Percentiles rank a stretch among this genome's conserved stretches.
Evolutionary conservation across 2,329 filamentous ascomycete genomes (phyloP).

Genomic region (Emergomyces pasteurianus): DNA sequence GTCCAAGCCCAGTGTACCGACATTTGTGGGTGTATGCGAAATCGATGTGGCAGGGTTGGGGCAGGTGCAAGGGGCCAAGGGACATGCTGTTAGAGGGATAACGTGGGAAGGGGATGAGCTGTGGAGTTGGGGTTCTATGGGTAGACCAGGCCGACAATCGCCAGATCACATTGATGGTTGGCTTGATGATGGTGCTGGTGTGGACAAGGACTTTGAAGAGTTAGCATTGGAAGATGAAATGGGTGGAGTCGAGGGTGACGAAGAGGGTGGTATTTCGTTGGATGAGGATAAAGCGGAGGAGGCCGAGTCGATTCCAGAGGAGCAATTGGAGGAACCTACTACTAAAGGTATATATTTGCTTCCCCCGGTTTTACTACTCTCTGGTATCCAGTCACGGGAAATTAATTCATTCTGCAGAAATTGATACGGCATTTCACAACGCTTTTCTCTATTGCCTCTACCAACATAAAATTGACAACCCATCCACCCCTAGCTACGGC

Average conservation of each 20-base stretch:
- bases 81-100: conserved; percentile 52
- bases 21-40: conserved; percentile 53
- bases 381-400: background rate
- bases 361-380: background rate
- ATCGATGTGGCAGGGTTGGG: conserved; percentile 47
- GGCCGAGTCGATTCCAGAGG: conserved; percentile 24
- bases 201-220: conserved; percentile 27
- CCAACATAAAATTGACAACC: conserved; percentile 46
- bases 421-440: conserved; percentile 52
- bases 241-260: conserved; percentile 24
- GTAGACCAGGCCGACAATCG: conserved; percentile 40
- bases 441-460: conserved; percentile 53
- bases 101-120: conserved; percentile 60
- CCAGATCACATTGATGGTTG: conserved; percentile 45
- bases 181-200: conserved; percentile 25
- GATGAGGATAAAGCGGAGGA: conserved; percentile 18
- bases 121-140: conserved; percentile 50
- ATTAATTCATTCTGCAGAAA: conserved; percentile 37
- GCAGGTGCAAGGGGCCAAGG: conserved; percentile 48
- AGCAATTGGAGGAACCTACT: conserved; percentile 40
- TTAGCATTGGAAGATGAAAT: conserved; percentile 33
- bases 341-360: conserved; percentile 38
- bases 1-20: conserved; percentile 48
- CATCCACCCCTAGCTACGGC: conserved; percentile 40
- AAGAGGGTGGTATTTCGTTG: conserved; percentile 10